phyloP scores from a whole-genome alignment of 1,284 basidiomycete genomes.

The Naganishia sp. region DNA sequence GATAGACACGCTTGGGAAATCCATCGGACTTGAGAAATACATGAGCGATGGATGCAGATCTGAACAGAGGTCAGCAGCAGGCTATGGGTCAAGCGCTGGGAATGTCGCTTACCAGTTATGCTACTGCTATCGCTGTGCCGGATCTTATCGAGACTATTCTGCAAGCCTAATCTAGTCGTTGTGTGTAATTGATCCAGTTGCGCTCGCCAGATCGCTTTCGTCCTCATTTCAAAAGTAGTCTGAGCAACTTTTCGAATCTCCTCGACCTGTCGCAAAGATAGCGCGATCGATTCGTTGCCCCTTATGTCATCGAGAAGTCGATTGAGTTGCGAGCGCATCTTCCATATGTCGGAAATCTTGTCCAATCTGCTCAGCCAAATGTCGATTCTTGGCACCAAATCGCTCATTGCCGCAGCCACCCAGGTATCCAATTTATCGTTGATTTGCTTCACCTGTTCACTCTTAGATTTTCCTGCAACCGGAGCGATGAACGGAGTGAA shows the following conservation, averaged over 20 bases:
- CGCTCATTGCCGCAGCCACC: slow-evolving; percentile 39
- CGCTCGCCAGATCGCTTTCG: slow-evolving; percentile 47
- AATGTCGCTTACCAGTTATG: slow-evolving; percentile 35
- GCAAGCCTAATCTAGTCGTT: slow-evolving; percentile 35
- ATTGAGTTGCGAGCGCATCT: slow-evolving; percentile 38
- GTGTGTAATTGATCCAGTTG: slow-evolving; percentile 42
- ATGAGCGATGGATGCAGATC: slow-evolving; percentile 44
- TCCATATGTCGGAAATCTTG: slow-evolving; percentile 49
- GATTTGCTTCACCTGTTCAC: slow-evolving; percentile 51
- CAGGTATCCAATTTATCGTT: slow-evolving; percentile 42
- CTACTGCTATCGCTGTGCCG: slow-evolving; percentile 33
- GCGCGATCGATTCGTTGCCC: slow-evolving; percentile 5
- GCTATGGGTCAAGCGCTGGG: neutral
- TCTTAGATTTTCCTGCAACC: slow-evolving; percentile 50
- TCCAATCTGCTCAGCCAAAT: slow-evolving; percentile 43
- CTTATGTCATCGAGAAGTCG: slow-evolving; percentile 35
- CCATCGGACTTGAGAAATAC: slow-evolving; percentile 42
- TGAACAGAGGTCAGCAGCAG: slow-evolving; percentile 14
- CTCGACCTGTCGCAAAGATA: slow-evolving; percentile 27
- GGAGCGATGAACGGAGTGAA: slow-evolving; percentile 47
- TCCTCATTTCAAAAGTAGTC: slow-evolving; percentile 45
- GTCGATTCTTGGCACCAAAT: slow-evolving; percentile 42
- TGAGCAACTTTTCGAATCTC: slow-evolving; percentile 36
- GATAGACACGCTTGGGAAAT: slow-evolving; percentile 33
- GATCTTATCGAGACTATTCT: slow-evolving; percentile 39